These are phyloP conservation scores for Alternaria alternata DNA, from an alignment of 2,329 filamentous ascomycete species.

Conservation along the genomic window DNA sequence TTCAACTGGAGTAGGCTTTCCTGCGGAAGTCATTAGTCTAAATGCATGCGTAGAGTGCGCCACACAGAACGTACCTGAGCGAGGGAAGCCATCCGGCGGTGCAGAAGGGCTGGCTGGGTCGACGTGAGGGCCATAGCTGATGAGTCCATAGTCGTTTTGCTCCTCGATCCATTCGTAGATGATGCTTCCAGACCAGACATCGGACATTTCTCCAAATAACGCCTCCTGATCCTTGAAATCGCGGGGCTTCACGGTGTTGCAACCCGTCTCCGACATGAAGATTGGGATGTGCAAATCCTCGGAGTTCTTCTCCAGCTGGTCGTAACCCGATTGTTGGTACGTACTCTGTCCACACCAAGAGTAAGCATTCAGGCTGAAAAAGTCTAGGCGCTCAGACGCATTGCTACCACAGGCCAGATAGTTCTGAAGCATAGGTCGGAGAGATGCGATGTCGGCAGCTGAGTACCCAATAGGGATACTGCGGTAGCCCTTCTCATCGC, in stretches of 20 bases:
- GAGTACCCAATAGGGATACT: slow-evolving; percentile 87
- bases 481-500: slow-evolving; percentile 77
- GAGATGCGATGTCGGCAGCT: slow-evolving; percentile 79
- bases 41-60: background rate
- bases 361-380: slow-evolving; percentile 87
- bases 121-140: slow-evolving; percentile 74
- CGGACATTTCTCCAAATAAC: slow-evolving; percentile 80
- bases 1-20: slow-evolving; percentile 74
- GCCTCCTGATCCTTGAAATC: slow-evolving; percentile 76
- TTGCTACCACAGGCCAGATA: slow-evolving; percentile 83
- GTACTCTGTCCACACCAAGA: slow-evolving; percentile 62
- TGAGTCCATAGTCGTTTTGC: slow-evolving; percentile 80
- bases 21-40: background rate
- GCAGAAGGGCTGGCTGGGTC: slow-evolving; percentile 54
- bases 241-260: slow-evolving; percentile 71
- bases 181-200: slow-evolving; percentile 78
- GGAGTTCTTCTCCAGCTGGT: slow-evolving; percentile 70
- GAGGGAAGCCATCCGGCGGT: slow-evolving; percentile 72
- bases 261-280: slow-evolving; percentile 81
- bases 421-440: slow-evolving; percentile 71
- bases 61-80: slow-evolving; percentile 56
- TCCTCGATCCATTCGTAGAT: slow-evolving; percentile 93
- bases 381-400: slow-evolving; percentile 73
- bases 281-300: slow-evolving; percentile 71
- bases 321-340: slow-evolving; percentile 74